These are phyloP conservation scores for Saururus chinensis DNA, from an alignment of 164 flowering plant species.

Conservation along the genomic window DNA sequence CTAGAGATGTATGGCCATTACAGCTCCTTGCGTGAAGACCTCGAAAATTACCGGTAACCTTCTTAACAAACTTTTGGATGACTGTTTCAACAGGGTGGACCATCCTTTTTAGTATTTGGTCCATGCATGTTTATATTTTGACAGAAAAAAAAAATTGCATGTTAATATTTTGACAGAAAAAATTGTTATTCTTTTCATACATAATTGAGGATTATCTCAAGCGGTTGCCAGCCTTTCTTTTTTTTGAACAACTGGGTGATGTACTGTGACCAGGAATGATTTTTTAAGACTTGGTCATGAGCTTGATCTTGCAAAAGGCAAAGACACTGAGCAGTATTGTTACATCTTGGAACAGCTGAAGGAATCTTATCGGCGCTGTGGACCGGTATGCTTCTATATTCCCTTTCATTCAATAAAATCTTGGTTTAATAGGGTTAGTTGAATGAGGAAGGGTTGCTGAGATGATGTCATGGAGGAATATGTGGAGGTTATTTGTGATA, in stretches of 20 bases:
- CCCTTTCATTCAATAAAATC: too few species aligned
- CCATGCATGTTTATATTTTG: too few species aligned
- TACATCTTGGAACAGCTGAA: constrained; percentile 42
- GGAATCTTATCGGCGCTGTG: constrained; percentile 59
- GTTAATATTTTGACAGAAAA: too few species aligned
- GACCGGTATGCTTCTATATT: constrained; percentile 32
- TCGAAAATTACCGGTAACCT: constrained; percentile 64
- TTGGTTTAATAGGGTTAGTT: background rate
- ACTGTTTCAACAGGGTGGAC: too few species aligned
- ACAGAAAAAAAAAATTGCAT: too few species aligned
- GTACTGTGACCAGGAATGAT: constrained; percentile 34
- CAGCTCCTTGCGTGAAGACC: constrained; percentile 45
- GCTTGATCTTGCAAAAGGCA: constrained; percentile 55
- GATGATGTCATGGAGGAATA: too few species aligned
- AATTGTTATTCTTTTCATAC: too few species aligned
- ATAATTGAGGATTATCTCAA: too few species aligned
- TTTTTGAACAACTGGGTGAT: too few species aligned
- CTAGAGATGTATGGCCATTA: constrained; percentile 66
- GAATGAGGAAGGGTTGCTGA: background rate
- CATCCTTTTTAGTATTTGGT: too few species aligned
- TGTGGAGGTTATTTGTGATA: too few species aligned
- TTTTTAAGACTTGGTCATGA: constrained; percentile 55
- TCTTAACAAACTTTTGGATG: background rate
- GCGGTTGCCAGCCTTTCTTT: too few species aligned
- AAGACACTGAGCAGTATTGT: constrained; percentile 48